A percentile compares a stretch with the other conserved stretches of the same genome.
These are phyloP conservation scores for Botrytis deweyae DNA, from an alignment of 2,329 filamentous ascomycete species.

Conservation along the genomic window DNA sequence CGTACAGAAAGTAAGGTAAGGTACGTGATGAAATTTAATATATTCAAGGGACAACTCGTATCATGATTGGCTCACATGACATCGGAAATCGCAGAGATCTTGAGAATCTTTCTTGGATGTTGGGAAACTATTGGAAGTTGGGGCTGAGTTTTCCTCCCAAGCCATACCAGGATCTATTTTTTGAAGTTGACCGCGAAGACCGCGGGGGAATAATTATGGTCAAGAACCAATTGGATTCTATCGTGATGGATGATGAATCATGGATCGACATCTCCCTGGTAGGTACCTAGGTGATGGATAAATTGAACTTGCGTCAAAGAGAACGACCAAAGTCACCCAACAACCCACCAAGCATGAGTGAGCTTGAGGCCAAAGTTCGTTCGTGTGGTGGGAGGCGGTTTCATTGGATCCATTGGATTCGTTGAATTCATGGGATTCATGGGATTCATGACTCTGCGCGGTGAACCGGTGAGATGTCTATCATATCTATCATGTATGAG, in stretches of 20 bases:
- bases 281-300: neutral
- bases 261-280: neutral
- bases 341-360: neutral
- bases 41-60: neutral
- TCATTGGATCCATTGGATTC: neutral
- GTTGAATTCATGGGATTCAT: neutral
- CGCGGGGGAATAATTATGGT: slow-evolving; percentile 12
- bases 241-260: neutral
- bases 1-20: slow-evolving; percentile 9
- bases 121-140: neutral
- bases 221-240: neutral
- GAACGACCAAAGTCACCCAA: neutral
- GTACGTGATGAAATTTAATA: slow-evolving; percentile 2
- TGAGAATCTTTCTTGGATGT: slow-evolving; percentile 2
- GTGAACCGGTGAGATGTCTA: neutral
- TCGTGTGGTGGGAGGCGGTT: neutral
- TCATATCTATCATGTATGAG: neutral
- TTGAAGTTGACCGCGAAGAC: slow-evolving; percentile 19
- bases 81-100: neutral
- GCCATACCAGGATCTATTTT: slow-evolving; percentile 20
- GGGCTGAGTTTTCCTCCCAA: neutral
- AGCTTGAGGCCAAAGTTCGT: neutral
- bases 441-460: neutral
- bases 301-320: neutral
- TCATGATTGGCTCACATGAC: neutral